Evolutionary conservation across 1,284 basidiomycete species (phyloP), one percentile per base, ranked within the genome.

Genomic region (Ceratobasidium sp.): DNA sequence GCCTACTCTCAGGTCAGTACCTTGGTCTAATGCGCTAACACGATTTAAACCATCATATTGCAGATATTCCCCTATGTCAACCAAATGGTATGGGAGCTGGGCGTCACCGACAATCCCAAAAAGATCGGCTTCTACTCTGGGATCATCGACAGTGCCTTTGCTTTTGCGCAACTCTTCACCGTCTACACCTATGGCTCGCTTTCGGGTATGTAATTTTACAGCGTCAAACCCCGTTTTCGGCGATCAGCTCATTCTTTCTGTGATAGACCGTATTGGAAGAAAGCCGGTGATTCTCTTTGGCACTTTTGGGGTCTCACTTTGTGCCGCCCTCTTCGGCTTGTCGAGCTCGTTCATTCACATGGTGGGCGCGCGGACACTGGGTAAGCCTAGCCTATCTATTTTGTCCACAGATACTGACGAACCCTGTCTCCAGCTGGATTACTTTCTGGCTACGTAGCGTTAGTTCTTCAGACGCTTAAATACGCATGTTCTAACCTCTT

Each of bases 201-300:
- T 2, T 71, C 66, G 29, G 66, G 66, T 71, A 46, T 7, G 54
- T 31, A 9, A 9, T 37, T 41, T 31, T 24, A n/a, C 56, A n/a
- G 4, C 6, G 37, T 43, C 3, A 31, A 7, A 22, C 22, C n/a
- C n/a, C 27, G 6, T 51, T 49, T 37, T 9, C 6, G 43, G 13
- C 4, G 37, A 31, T 9, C 16, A 8, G 29, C 41, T 65, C 16
- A 34, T 22, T 19, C 31, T 48, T 19, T n/a, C 34, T 19, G 4
- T 71, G 29, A 58, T 43, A 71, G 80, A 80, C 68, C 74, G 75
- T 43, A 72, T 76, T n/a, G 79, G 79, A 51, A 62, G 79, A 8
- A 78, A 78, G 46, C 79, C 79, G 34, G 76, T 79, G 29, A 58
- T 79, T 22, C 53, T 79, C 51, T 74, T 71, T 56, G 79, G 79